Percentiles rank a stretch among this genome's conserved stretches.
phyloP scores from a whole-genome alignment of 345 rosid species.

The Citrus maxima region DNA sequence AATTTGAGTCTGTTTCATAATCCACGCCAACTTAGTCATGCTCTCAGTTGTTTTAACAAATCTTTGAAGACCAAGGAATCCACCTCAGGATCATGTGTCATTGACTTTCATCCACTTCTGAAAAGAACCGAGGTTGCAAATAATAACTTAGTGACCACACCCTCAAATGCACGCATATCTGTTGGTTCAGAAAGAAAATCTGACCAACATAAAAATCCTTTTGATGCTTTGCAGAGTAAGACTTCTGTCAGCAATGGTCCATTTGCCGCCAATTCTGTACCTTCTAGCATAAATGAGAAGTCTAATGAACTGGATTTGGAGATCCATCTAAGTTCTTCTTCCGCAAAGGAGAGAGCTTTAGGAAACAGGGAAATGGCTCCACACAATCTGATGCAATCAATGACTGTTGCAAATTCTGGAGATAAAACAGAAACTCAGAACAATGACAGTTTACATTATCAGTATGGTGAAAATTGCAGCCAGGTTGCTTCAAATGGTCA shows the following conservation, averaged over 20 bases:
- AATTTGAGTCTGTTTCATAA: conserved; percentile 70
- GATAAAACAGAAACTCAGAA: conserved; percentile 23
- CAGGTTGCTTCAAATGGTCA: conserved; percentile 27
- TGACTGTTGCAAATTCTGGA: conserved; percentile 18
- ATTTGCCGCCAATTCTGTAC: conserved; percentile 22
- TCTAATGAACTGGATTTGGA: conserved; percentile 59
- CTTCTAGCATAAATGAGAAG: conserved; percentile 35
- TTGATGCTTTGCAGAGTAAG: conserved; percentile 30
- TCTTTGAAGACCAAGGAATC: conserved; percentile 42
- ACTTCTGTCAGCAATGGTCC: conserved; percentile 26
- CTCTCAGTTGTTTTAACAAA: conserved; percentile 32
- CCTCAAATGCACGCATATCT: conserved; percentile 29
- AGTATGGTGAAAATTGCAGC: conserved; percentile 20
- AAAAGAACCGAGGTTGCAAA: conserved; percentile 54
- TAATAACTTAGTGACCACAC: conserved; percentile 17
- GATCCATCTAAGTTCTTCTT: conserved; percentile 66
- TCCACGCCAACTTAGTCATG: conserved; percentile 45
- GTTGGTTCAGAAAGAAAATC: conserved; percentile 35
- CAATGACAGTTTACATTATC: conserved; percentile 10
- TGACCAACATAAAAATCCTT: conserved; percentile 31
- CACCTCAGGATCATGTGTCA: conserved; percentile 38
- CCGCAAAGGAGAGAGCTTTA: conserved; percentile 34
- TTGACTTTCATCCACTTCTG: conserved; percentile 88
- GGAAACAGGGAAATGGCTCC: conserved; percentile 30
- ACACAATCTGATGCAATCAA: conserved; percentile 18